Evolutionary conservation across 192 early-diverging fungal genomes (phyloP).

Genomic region (Obelidium mucronatum): DNA sequence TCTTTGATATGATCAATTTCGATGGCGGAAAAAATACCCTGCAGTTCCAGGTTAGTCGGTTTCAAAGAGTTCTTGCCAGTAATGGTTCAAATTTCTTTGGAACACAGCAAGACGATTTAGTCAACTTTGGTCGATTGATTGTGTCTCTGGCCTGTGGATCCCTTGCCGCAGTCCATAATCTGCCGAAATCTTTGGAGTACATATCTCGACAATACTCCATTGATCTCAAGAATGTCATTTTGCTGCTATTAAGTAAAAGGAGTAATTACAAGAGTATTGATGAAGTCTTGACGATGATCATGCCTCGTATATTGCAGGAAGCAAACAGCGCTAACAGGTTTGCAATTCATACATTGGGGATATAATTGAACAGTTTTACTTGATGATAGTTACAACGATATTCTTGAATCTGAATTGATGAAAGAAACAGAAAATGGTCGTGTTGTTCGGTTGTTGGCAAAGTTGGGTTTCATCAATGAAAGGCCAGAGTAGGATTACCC

Average conservation of each 20-base stretch:
- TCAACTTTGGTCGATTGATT: constrained; percentile 82
- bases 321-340: constrained; percentile 78
- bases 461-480: constrained; percentile 94
- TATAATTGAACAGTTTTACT: too few relatives aligned
- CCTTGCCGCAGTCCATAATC: constrained; percentile 69
- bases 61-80: background rate
- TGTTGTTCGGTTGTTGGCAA: constrained; percentile 84
- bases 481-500: constrained; percentile 70
- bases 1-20: constrained; percentile 74
- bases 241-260: constrained; percentile 82
- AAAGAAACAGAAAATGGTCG: constrained; percentile 94
- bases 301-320: constrained; percentile 76
- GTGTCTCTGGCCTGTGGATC: constrained; percentile 81
- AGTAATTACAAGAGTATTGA: constrained; percentile 76
- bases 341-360: too few relatives aligned
- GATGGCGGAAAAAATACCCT: constrained; percentile 69
- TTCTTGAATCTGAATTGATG: constrained; percentile 77
- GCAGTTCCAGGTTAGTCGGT: constrained; percentile 29
- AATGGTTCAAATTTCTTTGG: background rate
- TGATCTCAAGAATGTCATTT: constrained; percentile 84
- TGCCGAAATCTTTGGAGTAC: constrained; percentile 79
- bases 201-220: constrained; percentile 77
- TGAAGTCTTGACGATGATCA: constrained; percentile 79
- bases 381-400: constrained; percentile 75
- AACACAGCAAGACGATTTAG: constrained; percentile 81